Evolutionary conservation across 2,329 filamentous ascomycete genomes (phyloP), one percentile per base, ranked within the genome.

Genomic region (Fusarium buharicum): DNA sequence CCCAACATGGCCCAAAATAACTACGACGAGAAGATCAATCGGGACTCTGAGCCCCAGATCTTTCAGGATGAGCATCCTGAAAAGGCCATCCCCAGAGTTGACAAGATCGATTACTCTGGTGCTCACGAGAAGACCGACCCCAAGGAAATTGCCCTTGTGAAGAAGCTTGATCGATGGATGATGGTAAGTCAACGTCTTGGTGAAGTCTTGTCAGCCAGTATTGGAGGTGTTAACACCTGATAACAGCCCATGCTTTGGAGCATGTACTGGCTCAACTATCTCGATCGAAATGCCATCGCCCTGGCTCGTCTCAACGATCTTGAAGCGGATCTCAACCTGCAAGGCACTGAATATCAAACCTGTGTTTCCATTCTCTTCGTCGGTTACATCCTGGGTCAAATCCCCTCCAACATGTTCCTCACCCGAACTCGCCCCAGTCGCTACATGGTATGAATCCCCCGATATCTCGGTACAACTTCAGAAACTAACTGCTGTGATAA

Each of bases 261-360:
- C 54, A 73, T 77, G 71, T 81, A 80, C 60, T 80, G 77, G 68
- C 70, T 80, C 38, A 81, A 78, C 55, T 79, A 79, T 48, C 72
- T 81, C 17, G 80, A 82, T 37, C 73, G 79, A 7, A 81, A 81
- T 52, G 79, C 79, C 24, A 81, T 83, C 59, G 78, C 78, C 0
- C 73, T 80, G 31, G 80, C 80, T 2, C 67, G 72, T 1, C 57
- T 76, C 14, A 76, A 76, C 18, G 64, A 68, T 38, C 68, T 74
- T 0, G 72, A 74, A 30, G 55, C 69, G 9, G 71, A 74, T 22
- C 60, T 74, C 0, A 71, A 72, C 16, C 67, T 70, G 1, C 57
- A 55, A 4, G 52, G 52, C 17, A 55, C 57, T n/a, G 41, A 75
- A 51, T 75, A 75, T 36, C 72, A 76, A n/a, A 71, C 66, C 5